Evolutionary conservation across 495 filamentous ascomycete genomes (phyloP), one percentile per base, ranked within the genome.

Genomic region (Aspergillus wentii): DNA sequence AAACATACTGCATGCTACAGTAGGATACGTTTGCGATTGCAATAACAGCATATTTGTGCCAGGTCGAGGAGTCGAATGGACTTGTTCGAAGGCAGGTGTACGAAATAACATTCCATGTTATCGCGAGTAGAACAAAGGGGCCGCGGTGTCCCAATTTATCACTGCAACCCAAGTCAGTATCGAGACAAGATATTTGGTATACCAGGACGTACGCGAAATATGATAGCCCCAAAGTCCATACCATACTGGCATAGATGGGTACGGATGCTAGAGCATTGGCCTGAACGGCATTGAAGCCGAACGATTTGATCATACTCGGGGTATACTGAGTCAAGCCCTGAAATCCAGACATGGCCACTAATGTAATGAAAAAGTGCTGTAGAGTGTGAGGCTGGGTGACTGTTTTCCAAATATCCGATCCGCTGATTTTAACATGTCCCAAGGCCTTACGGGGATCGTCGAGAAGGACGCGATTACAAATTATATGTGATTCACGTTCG

Each of bases 231-330:
- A 52, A 40, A 46, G 75, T 13, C 67, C 68, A 51, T 41, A 72
- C 27, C 35, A 66, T 64, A 8, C 61, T 39, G 29, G 66, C 73
- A 10, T 69, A 72, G 14, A 71, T 55, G 0, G 69, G 63, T 1
- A 76, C 70, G 3, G 72, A 69, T 0, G 71, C 64, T 46, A 78
- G 49, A 0, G 73, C 73, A 42, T 78, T 78, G 19, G 66, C 67
- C 0, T 40, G 37, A 3, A 76, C 61, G 0, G 62, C 54, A 14
- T 51, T 56, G 44, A 74, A 76, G 1, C 71, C 74, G 7, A 68
- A 41, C 1, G 43, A 49, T 34, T 66, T 66, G 49, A 68, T 66
- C 53, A 68, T 51, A 30, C 42, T 57, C 0, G 64, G 64, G 0
- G 58, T 61, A 20, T 68, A 68, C 31, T 61, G 54, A 0, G 49